A percentile compares a stretch with the other conserved stretches of the same genome.
These are phyloP conservation scores for Monilinia fructicola DNA, from an alignment of 2,329 filamentous ascomycete species.

Conservation along the genomic window DNA sequence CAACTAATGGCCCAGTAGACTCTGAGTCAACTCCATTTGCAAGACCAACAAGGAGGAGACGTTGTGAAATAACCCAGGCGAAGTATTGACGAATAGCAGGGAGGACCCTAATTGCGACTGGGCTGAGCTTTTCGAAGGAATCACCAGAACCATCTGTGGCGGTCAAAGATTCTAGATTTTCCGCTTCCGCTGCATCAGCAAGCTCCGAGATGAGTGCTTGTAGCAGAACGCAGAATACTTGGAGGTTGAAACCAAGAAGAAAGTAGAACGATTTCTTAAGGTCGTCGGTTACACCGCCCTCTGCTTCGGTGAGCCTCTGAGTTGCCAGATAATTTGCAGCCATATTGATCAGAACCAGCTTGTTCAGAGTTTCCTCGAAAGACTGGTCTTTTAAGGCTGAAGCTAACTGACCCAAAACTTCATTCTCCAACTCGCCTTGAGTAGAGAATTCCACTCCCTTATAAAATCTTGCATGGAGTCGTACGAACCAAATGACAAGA, in stretches of 20 bases:
- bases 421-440: constrained; percentile 78
- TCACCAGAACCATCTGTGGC: constrained; percentile 42
- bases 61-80: constrained; percentile 62
- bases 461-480: constrained; percentile 82
- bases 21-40: constrained; percentile 14
- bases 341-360: constrained; percentile 83
- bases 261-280: constrained; percentile 55
- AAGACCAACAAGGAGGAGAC: constrained; percentile 48
- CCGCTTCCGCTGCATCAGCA: constrained; percentile 46
- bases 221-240: constrained; percentile 71
- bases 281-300: constrained; percentile 34
- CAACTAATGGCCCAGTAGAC: constrained; percentile 49
- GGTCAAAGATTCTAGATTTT: constrained; percentile 47
- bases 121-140: constrained; percentile 52
- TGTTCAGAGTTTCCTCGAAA: constrained; percentile 65
- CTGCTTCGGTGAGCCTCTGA: constrained; percentile 55
- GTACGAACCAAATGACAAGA: constrained; percentile 78
- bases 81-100: constrained; percentile 67
- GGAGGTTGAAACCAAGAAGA: constrained; percentile 74
- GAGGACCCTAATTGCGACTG: constrained; percentile 59
- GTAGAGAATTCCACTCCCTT: constrained; percentile 71
- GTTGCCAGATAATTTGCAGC: constrained; percentile 75
- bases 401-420: constrained; percentile 76
- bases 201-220: constrained; percentile 70
- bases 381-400: constrained; percentile 69